Percentiles rank a stretch among this genome's conserved stretches.
phyloP scores from a whole-genome alignment of 2,329 filamentous ascomycete species.

The Knufia petricola region DNA sequence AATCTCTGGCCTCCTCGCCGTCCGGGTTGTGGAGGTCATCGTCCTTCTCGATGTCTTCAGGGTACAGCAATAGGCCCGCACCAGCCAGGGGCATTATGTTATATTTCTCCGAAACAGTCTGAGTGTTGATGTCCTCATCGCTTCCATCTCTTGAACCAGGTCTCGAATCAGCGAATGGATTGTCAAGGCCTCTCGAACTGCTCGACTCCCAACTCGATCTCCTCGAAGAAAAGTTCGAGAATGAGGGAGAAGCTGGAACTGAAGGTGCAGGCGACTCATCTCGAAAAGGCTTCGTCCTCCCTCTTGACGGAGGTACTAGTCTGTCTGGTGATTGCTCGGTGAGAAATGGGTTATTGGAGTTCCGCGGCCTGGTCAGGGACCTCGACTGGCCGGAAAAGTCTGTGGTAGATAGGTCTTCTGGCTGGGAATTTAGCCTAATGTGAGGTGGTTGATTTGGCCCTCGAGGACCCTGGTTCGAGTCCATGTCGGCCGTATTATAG shows the following conservation, averaged over 20 bases:
- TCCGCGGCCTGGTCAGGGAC: conserved; percentile 14
- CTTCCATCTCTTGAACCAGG: conserved; percentile 43
- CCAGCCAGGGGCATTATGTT: conserved; percentile 57
- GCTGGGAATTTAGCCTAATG: conserved; percentile 55
- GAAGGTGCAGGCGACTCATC: conserved; percentile 40
- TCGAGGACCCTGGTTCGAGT: not conserved
- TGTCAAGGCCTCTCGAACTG: conserved; percentile 40
- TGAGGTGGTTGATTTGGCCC: conserved; percentile 39
- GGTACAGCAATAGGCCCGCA: conserved; percentile 53
- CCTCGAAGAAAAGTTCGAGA: conserved; percentile 52
- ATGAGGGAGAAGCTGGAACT: conserved; percentile 39
- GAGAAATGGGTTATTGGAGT: not conserved
- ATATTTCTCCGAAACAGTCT: conserved; percentile 64
- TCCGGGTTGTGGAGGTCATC: conserved; percentile 64
- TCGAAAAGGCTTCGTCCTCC: conserved; percentile 26
- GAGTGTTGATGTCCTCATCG: conserved; percentile 58
- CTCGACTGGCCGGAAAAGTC: conserved; percentile 15
- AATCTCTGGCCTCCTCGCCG: conserved; percentile 51
- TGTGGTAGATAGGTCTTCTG: conserved; percentile 39
- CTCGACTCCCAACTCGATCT: conserved; percentile 59
- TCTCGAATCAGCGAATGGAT: conserved; percentile 54
- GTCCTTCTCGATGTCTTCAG: conserved; percentile 64
- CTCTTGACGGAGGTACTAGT: conserved; percentile 21
- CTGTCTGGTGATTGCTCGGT: conserved; percentile 16
- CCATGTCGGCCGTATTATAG: not conserved